Base-by-base conservation (phyloP, 768 basidiomycete species). In the Pulveroboletus sp. region DNA sequence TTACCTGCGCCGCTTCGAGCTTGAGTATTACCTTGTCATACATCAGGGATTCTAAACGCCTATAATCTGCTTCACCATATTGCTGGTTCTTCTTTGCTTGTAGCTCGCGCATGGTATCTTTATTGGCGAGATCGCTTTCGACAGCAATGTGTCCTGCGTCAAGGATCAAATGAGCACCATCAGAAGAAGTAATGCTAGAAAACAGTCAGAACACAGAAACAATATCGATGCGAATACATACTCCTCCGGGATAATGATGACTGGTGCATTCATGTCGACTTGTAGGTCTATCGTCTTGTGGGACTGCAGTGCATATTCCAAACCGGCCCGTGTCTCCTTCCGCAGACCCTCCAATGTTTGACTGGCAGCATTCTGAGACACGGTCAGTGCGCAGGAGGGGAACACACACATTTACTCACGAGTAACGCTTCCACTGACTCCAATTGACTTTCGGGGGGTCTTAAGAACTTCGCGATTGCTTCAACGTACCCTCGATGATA, bases 81-180 rank as follows among this genome's bases (percentile, higher is more conserved):
- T 86, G 75, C 63, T 87, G 82, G 40, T 86, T 84, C 44, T 89
- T 82, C 66, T 96, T 97, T 54, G 82, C 75, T 44, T 89, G 82
- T 36, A 98, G 79, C 26, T 83, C 79, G 32, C 83, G 78, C 39
- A 94, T 76, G 4, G 85, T 83, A 31, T 81, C 76, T 71, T 97
- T 91, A 60, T 89, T 82, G 4, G 85, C 96, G 3, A 97, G 77
- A 50, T 94, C 81, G 61, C 93, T 95, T 64, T 88, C 85, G 32
- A 99, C 85, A 2, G 93, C 81, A 57, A 99, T 95, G 64, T 97
- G 96, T 51, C 96, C 96, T 5, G 95, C 96, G 65, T 98, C 96
- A 46, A 98, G 75, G 14, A 98, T 81, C 46, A 98, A 76, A 64
- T 96, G 89, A 59, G 82, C 91, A 70, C 92, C 87, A 18, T 82